Evolutionary conservation across 2,329 filamentous ascomycete species (phyloP), one percentile per base, ranked within the genome.

Genomic region (Cladophialophora carrionii): DNA sequence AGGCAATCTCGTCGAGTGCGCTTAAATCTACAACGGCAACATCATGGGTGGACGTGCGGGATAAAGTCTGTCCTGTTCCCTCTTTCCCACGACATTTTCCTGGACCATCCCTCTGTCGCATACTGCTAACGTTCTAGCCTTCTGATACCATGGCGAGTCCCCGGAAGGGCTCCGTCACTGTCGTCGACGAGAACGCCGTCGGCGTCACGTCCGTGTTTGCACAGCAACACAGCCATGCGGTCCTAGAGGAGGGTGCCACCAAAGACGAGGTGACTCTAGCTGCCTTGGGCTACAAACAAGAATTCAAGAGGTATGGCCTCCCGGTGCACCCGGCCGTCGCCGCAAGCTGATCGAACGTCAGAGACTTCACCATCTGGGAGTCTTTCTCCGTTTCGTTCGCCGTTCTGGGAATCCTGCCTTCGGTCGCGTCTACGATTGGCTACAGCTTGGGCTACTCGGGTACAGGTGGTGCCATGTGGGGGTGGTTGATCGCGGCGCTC

Each of bases 221-320:
- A 37, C 65, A 64, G 24, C 61, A 53, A 10, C 65, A 68, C 10
- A 60, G 65, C 10, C 67, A 71, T 67, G 68, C 67, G 12, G 55
- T 71, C 29, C 20, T 71, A 17, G 66, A 71, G 41, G 69, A 71
- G 55, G 67, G 64, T 31, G 70, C 69, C 37, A 73, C 76, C 59
- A 72, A 73, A 7, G 79, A 81, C 67, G 79, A 81, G 62, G 71
- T 75, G 60, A 77, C 78, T 41, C 76, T 81, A 55, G 74, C 73
- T 48, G 78, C 79, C 5, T 71, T 81, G 57, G 79, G 79, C 17
- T 75, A 75, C 57, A 74, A 73, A 63, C 73, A 74, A 55, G 74
- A 74, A 62, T 74, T 75, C 67, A 74, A 74, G 56, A 62, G 67
- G 59, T 68, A 24, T 22, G 56, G 37, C 6, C 37, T 6, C 22